Base-by-base conservation (phyloP, 1,284 basidiomycete genomes). In the Marasmius sp. region DNA sequence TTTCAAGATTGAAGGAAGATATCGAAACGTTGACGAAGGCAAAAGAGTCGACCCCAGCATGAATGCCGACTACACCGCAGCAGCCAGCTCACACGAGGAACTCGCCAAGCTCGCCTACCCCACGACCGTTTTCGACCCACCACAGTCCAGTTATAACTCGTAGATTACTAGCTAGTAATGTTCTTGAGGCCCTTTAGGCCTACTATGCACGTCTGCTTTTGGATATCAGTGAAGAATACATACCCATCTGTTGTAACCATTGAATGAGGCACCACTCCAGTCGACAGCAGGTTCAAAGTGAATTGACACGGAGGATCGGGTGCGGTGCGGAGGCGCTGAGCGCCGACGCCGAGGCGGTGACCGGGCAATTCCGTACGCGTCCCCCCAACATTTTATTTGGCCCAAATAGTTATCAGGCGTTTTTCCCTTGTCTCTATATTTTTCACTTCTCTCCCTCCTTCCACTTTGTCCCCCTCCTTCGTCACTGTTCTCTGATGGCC, bases 1-100 rank as follows among this genome's bases (percentile, higher is more conserved):
- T 62, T 66, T 66, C 59, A 76, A 91, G 88, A 78, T 78, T 90
- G 72, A 86, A 86, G 65, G 87, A 84, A 72, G 88, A 91, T 66
- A 65, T 88, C 64, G 84, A 85, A 57, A 72, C 73, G 51, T 75
- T 82, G 62, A 77, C 67, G 54, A 78, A 77, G 67, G 65, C 67
- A 61, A 69, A 72, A 64, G 65, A 66, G 61, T 65, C 70, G 60
- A 68, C 67, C 48, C 37, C 58, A 16, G 54, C 56, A 36, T 63
- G 55, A 60, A 36, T 52, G 61, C 39, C 51, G n/a, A 8, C 10
- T 50, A 33, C 61, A 38, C 57, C 22, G 27, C 50, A 45, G 45
- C 52, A 41, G 37, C 43, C 37, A 47, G 34, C 43, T 60, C 27
- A 27, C 27, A 27, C 27, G 27, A 27, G 27, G 27, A 27, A 27